Evolutionary conservation across 2,329 filamentous ascomycete genomes (phyloP).

Genomic region (Alternaria sp.): DNA sequence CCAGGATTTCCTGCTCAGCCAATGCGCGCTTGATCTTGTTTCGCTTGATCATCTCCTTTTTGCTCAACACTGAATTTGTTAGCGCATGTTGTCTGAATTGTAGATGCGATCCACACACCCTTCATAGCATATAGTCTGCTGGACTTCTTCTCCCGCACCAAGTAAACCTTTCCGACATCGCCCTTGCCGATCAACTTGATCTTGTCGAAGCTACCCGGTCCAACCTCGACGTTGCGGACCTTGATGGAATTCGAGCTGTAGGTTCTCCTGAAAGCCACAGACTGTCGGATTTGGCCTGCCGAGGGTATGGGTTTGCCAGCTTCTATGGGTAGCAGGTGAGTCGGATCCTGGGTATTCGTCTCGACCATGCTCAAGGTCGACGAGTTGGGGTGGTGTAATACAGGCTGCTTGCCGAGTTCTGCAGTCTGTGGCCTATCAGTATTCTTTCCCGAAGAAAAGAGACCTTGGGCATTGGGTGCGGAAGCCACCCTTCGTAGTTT

Average conservation of each 20-base stretch:
- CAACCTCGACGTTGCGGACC: conserved; percentile 94
- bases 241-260: conserved; percentile 99
- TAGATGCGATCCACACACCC: conserved; percentile 61
- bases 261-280: conserved; percentile 84
- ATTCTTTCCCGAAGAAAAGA: conserved; percentile 66
- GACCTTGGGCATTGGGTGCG: conserved; percentile 92
- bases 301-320: conserved; percentile 64
- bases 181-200: conserved; percentile 99
- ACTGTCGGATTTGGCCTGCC: conserved; percentile 68
- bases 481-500: conserved; percentile 94
- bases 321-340: conserved; percentile 42
- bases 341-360: conserved; percentile 40
- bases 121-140: conserved; percentile 97
- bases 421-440: conserved; percentile 78
- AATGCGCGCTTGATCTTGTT: conserved; percentile 99
- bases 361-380: conserved; percentile 63
- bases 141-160: conserved; percentile 98
- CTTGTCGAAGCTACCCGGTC: conserved; percentile 96
- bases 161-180: conserved; percentile 97
- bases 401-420: conserved; percentile 83
- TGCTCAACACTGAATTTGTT: conserved; percentile 78
- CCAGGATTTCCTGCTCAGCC: conserved; percentile 96
- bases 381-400: conserved; percentile 63
- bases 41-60: conserved; percentile 99
- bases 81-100: conserved; percentile 22